Conservation (phyloP, 208 protist species). For the Acanthamoeba sp. region DNA sequence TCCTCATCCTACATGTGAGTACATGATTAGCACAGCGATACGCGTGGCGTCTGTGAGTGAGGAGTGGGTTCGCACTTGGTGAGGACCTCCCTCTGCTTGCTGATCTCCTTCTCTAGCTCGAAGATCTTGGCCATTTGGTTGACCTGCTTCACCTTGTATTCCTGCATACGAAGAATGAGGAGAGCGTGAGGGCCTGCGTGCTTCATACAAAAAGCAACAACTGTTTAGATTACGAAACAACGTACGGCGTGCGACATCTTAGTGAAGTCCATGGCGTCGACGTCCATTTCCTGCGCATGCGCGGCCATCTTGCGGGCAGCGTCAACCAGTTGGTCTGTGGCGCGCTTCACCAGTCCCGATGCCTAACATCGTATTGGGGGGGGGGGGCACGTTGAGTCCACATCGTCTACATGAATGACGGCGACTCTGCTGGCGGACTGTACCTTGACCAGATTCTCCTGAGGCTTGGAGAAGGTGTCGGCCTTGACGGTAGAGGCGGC, state of each 20-base stretch:
- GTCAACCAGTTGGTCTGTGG: conserved; percentile 51
- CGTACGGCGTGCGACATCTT: conserved; percentile 19
- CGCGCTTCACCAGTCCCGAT: conserved; percentile 57
- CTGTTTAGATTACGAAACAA: too few species aligned
- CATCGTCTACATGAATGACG: too few species aligned
- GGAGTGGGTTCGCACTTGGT: neutral
- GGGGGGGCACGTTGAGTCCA: too few species aligned
- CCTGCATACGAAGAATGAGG: neutral
- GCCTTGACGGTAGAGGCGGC: conserved; percentile 53
- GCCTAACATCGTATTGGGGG: neutral
- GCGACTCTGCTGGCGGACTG: neutral
- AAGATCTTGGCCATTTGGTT: conserved; percentile 70
- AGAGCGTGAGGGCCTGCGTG: neutral
- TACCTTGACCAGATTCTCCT: conserved; percentile 61
- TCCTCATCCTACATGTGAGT: neutral
- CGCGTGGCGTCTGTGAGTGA: neutral
- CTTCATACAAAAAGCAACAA: neutral
- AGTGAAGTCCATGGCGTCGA: conserved; percentile 53
- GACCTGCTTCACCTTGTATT: conserved; percentile 62
- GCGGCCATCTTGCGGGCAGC: conserved; percentile 17
- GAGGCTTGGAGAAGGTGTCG: conserved; percentile 61
- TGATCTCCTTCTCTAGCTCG: conserved; percentile 60
- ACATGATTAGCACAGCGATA: neutral
- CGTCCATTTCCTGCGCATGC: neutral
- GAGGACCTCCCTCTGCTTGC: conserved; percentile 50